Percentiles rank a stretch among this genome's conserved stretches.
Conservation (phyloP, 805 yeast genomes). For the Lachancea fermentati region DNA sequence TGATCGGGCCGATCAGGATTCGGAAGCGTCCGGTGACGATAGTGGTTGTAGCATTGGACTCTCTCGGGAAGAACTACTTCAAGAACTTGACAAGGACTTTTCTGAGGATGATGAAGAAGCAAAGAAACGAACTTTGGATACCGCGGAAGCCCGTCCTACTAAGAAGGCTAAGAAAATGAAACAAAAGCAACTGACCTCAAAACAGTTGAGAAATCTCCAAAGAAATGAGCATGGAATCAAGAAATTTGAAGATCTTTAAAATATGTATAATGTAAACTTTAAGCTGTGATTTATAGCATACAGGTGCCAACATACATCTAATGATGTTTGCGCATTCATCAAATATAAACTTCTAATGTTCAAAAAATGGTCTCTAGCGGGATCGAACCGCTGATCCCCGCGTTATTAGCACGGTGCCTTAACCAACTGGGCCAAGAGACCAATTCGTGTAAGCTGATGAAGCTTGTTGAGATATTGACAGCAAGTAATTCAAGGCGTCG, state of each 20-base stretch:
- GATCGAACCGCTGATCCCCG: constrained; percentile 36
- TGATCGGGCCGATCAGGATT: constrained; percentile 9
- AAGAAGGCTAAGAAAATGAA: constrained; percentile 31
- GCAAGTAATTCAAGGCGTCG: no score
- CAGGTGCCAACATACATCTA: no score
- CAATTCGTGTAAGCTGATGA: constrained; percentile 7
- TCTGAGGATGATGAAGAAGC: constrained; percentile 12
- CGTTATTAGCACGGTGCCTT: constrained; percentile 36
- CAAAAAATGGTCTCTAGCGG: constrained; percentile 35
- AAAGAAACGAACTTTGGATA: constrained; percentile 8
- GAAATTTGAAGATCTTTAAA: constrained; percentile 54
- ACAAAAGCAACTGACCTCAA: constrained; percentile 35
- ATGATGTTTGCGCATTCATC: no score
- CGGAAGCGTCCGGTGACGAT: constrained; percentile 4
- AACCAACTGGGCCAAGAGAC: constrained; percentile 36
- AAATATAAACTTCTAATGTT: no score
- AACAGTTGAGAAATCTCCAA: constrained; percentile 44
- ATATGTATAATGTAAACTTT: not conserved
- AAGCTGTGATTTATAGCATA: no score
- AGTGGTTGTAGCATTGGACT: constrained; percentile 13
- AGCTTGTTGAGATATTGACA: no score
- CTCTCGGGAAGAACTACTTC: constrained; percentile 28
- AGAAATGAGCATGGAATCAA: constrained; percentile 59
- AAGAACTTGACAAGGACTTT: constrained; percentile 29
- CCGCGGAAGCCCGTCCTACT: constrained; percentile 13